Percentiles rank a stretch among this genome's conserved stretches.
phyloP scores from a whole-genome alignment of 2,329 filamentous ascomycete genomes.

The Parasarocladium wereldwijsianum region DNA sequence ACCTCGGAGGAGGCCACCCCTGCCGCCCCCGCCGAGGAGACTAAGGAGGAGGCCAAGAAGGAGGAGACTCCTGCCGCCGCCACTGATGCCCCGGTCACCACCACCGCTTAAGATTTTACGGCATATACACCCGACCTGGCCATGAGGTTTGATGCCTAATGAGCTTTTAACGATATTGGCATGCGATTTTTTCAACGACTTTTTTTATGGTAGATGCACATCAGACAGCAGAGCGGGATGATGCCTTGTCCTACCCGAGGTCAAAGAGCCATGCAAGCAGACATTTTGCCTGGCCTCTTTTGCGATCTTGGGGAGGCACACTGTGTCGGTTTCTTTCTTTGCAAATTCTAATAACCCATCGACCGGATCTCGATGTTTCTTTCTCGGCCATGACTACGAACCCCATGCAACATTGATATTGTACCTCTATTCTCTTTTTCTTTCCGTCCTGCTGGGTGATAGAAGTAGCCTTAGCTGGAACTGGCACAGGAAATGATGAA shows the following conservation, averaged over 20 bases:
- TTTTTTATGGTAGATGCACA: slow-evolving; percentile 22
- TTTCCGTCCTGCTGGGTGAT: slow-evolving; percentile 20
- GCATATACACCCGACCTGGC: too few relatives aligned
- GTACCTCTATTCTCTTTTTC: slow-evolving; percentile 17
- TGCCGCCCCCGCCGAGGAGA: slow-evolving; percentile 20
- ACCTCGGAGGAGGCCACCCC: slow-evolving; percentile 28
- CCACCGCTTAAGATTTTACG: slow-evolving; percentile 21
- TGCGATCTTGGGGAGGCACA: slow-evolving; percentile 3
- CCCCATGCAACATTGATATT: slow-evolving; percentile 9
- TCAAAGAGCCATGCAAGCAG: slow-evolving; percentile 11
- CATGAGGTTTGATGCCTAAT: too few relatives aligned
- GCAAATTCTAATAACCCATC: slow-evolving; percentile 5
- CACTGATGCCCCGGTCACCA: slow-evolving; percentile 8
- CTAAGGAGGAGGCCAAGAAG: slow-evolving; percentile 14
- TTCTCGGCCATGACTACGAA: too few relatives aligned
- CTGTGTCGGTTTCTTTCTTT: too few relatives aligned
- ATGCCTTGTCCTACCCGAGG: slow-evolving; percentile 11
- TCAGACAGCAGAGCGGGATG: slow-evolving; percentile 7
- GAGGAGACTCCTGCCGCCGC: slow-evolving; percentile 8
- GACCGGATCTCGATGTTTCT: slow-evolving; percentile 3
- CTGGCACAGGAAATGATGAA: too few relatives aligned
- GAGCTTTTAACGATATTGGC: slow-evolving; percentile 23
- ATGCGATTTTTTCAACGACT: slow-evolving; percentile 23
- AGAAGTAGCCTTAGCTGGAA: slow-evolving; percentile 19
- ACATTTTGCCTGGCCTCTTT: slow-evolving; percentile 12